These are phyloP conservation scores for Lumnitzera littorea DNA, from an alignment of 345 rosid genomes.

Conservation along the genomic window DNA sequence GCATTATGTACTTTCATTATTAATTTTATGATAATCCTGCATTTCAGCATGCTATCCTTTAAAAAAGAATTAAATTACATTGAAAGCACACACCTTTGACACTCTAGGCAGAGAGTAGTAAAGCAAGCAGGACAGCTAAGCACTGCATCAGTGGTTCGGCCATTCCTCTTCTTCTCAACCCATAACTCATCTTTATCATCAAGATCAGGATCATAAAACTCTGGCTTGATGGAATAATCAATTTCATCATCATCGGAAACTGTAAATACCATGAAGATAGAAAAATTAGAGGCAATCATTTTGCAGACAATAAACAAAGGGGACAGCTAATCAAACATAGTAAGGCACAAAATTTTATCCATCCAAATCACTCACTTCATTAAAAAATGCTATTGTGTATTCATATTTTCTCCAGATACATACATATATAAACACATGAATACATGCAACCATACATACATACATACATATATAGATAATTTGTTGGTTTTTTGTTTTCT, in stretches of 20 bases:
- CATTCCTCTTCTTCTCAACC: slow-evolving; percentile 45
- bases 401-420: too few relatives aligned
- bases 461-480: too few relatives aligned
- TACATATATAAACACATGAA: too few relatives aligned
- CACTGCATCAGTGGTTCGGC: slow-evolving; percentile 60
- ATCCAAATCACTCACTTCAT: too few relatives aligned
- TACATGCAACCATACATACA: too few relatives aligned
- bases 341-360: too few relatives aligned
- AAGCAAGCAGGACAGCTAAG: slow-evolving; percentile 91
- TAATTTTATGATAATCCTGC: not conserved
- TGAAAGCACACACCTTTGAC: slow-evolving; percentile 52
- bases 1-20: not conserved
- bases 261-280: slow-evolving; percentile 12
- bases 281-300: too few relatives aligned
- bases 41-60: not conserved
- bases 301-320: too few relatives aligned
- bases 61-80: not conserved
- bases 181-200: slow-evolving; percentile 66
- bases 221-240: slow-evolving; percentile 61
- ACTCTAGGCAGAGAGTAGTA: slow-evolving; percentile 68
- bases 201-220: slow-evolving; percentile 62
- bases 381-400: too few relatives aligned
- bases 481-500: too few relatives aligned
- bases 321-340: too few relatives aligned
- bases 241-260: slow-evolving; percentile 78